Evolutionary conservation across 176 grass and related monocot genomes (phyloP).

Genomic region (Leersia perrieri): DNA sequence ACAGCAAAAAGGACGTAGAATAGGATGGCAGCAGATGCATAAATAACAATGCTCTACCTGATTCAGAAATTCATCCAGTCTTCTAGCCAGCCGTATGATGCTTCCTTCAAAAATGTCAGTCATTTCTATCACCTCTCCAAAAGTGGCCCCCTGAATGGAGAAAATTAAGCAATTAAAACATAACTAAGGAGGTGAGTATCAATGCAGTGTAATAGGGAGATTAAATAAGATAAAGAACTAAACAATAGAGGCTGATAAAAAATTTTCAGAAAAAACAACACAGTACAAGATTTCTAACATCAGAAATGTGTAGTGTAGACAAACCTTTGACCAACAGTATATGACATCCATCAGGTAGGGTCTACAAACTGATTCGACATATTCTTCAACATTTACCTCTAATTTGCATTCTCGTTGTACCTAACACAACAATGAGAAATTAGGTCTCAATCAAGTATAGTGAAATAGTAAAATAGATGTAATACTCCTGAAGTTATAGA

Average conservation of each 20-base stretch:
- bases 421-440: slow-evolving; percentile 47
- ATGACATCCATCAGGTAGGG: slow-evolving; percentile 97
- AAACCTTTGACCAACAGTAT: slow-evolving; percentile 98
- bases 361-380: slow-evolving; percentile 79
- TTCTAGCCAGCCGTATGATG: slow-evolving; percentile 86
- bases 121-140: slow-evolving; percentile 96
- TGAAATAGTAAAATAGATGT: slow-evolving; percentile 17
- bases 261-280: not conserved
- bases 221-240: not conserved
- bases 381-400: slow-evolving; percentile 94
- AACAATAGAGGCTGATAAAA: not conserved
- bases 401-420: slow-evolving; percentile 98
- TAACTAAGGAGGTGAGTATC: not conserved
- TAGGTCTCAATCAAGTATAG: slow-evolving; percentile 25
- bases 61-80: slow-evolving; percentile 98
- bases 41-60: slow-evolving; percentile 54
- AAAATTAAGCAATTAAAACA: slow-evolving; percentile 11
- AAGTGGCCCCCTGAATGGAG: slow-evolving; percentile 69
- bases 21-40: not conserved
- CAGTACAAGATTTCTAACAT: not conserved
- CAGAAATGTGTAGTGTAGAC: slow-evolving; percentile 20
- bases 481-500: too few relatives aligned
- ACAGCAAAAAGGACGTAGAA: not conserved
- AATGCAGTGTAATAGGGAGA: not conserved
- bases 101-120: slow-evolving; percentile 98